These are phyloP conservation scores for Ramularia endophylla DNA, from an alignment of 2,329 filamentous ascomycete genomes.

Conservation along the genomic window DNA sequence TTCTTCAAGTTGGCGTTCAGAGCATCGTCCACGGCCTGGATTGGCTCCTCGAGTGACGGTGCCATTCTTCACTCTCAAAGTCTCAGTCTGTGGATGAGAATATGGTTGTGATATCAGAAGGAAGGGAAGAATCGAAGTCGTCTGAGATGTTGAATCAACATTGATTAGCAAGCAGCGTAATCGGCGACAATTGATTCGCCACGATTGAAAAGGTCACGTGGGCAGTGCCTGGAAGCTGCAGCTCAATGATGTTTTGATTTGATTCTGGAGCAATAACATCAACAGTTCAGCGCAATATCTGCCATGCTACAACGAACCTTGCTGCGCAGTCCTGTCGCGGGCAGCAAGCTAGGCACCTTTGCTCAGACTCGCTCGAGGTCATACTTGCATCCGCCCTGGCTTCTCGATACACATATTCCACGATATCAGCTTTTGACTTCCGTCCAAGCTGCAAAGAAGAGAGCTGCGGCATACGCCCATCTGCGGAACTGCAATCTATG, in stretches of 20 bases:
- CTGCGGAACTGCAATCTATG: slow-evolving; percentile 76
- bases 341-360: background rate
- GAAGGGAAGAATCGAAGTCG: no score
- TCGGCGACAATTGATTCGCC: no score
- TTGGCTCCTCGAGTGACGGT: slow-evolving; percentile 70
- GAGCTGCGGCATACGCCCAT: slow-evolving; percentile 67
- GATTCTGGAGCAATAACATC: no score
- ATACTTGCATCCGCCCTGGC: slow-evolving; percentile 55
- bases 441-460: slow-evolving; percentile 65
- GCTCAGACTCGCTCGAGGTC: slow-evolving; percentile 13
- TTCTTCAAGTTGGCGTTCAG: slow-evolving; percentile 69
- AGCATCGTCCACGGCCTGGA: slow-evolving; percentile 47
- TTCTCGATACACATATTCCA: slow-evolving; percentile 68
- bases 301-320: background rate
- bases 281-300: no score
- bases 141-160: no score
- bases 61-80: slow-evolving; percentile 53
- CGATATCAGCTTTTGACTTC: slow-evolving; percentile 65
- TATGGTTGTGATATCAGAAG: no score
- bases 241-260: no score
- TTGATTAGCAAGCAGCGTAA: no score
- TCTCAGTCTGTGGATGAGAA: no score
- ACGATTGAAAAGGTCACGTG: no score
- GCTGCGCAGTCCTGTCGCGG: background rate
- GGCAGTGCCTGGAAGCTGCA: no score